A percentile compares a stretch with the other conserved stretches of the same genome.
Conservation (phyloP, 768 basidiomycete species). For the Amanita pseudoporphyria region DNA sequence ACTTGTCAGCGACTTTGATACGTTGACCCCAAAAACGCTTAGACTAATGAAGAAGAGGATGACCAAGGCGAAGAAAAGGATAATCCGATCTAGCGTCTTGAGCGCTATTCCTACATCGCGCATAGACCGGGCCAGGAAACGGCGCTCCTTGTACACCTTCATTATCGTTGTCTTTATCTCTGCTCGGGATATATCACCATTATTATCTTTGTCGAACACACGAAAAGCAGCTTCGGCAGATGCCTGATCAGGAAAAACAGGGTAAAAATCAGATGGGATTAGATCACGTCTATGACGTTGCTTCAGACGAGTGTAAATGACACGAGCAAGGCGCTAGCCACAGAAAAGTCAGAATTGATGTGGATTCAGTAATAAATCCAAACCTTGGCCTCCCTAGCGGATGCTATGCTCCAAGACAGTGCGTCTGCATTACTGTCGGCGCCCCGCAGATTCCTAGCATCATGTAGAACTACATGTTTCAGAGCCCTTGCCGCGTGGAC, state of each 20-base stretch:
- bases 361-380: not conserved
- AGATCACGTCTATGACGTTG: conserved; percentile 49
- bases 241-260: conserved; percentile 50
- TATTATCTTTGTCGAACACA: conserved; percentile 67
- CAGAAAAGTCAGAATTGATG: not conserved
- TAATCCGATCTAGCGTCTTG: conserved; percentile 49
- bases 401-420: conserved; percentile 44
- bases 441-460: conserved; percentile 62
- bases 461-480: conserved; percentile 64
- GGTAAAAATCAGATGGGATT: conserved; percentile 57
- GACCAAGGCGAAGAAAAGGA: conserved; percentile 53
- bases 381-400: conserved; percentile 61
- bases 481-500: conserved; percentile 53
- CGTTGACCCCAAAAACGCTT: conserved; percentile 59
- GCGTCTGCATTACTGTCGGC: conserved; percentile 30
- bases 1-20: conserved; percentile 59
- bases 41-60: conserved; percentile 67
- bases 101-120: conserved; percentile 66
- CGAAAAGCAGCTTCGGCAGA: conserved; percentile 61
- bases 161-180: conserved; percentile 65
- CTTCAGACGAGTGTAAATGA: conserved; percentile 55
- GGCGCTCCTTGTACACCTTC: conserved; percentile 70
- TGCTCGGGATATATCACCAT: conserved; percentile 66
- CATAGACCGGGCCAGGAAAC: conserved; percentile 67
- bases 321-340: conserved; percentile 53